phyloP scores from a whole-genome alignment of 2,329 filamentous ascomycete species.

The Thielaviopsis ethacetica region DNA sequence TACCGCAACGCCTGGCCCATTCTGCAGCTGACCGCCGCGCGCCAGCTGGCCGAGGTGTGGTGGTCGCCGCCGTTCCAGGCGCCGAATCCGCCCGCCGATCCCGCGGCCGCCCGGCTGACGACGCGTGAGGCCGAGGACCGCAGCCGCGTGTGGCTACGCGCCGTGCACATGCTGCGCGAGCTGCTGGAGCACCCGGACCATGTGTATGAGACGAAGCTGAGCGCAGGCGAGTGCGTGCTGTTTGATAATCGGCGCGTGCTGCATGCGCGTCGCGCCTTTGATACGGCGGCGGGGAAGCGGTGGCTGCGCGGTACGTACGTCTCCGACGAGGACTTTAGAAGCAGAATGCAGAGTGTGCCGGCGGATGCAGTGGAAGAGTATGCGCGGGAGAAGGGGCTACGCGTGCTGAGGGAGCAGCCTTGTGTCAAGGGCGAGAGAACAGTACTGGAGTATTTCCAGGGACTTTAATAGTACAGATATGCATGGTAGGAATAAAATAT shows the following conservation, averaged over 20 bases:
- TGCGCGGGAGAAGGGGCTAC: slow-evolving; percentile 8
- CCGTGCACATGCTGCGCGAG: slow-evolving; percentile 38
- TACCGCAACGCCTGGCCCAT: slow-evolving; percentile 45
- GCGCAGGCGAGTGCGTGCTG: slow-evolving; percentile 76
- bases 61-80: slow-evolving; percentile 75
- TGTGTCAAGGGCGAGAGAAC: slow-evolving; percentile 4
- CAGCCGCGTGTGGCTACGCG: slow-evolving; percentile 27
- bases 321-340: slow-evolving; percentile 31
- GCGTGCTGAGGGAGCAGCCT: background rate
- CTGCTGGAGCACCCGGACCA: slow-evolving; percentile 40
- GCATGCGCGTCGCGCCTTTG: slow-evolving; percentile 68
- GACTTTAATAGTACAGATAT: background rate
- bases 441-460: slow-evolving; percentile 9
- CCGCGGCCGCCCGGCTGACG: background rate
- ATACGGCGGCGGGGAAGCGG: slow-evolving; percentile 46
- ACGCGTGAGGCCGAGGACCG: slow-evolving; percentile 13
- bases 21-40: slow-evolving; percentile 20
- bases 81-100: slow-evolving; percentile 22
- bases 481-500: background rate
- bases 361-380: slow-evolving; percentile 7
- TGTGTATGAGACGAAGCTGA: slow-evolving; percentile 55
- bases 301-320: slow-evolving; percentile 84
- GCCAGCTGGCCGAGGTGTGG: slow-evolving; percentile 19
- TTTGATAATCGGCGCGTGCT: slow-evolving; percentile 80
- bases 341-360: slow-evolving; percentile 15